phyloP scores from a whole-genome alignment of 2,329 filamentous ascomycete genomes.

The Dothiorella sarmentorum region DNA sequence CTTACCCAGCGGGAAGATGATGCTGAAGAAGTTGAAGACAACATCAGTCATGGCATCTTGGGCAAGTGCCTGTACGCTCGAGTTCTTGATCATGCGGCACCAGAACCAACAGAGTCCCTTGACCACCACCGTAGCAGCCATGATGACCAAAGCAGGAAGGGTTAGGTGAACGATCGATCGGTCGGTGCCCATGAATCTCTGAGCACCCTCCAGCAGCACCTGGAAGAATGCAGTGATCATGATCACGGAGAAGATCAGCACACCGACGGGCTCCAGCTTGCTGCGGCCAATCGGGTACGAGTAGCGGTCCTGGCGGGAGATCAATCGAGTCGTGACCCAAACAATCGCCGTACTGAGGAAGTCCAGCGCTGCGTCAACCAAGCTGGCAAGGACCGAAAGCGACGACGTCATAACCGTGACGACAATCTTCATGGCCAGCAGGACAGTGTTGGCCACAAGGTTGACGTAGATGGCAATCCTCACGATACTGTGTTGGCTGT shows the following conservation, averaged over 20 bases:
- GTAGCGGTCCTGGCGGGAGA: constrained; percentile 70
- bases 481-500: constrained; percentile 72
- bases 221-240: constrained; percentile 85
- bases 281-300: constrained; percentile 75
- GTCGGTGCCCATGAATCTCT: constrained; percentile 58
- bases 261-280: constrained; percentile 73
- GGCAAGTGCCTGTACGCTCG: constrained; percentile 75
- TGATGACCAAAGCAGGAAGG: constrained; percentile 70
- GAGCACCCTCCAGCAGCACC: constrained; percentile 67
- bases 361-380: constrained; percentile 77
- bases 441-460: constrained; percentile 69
- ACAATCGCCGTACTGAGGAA: constrained; percentile 80
- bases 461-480: constrained; percentile 87
- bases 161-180: constrained; percentile 71
- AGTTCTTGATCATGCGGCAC: constrained; percentile 83
- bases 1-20: constrained; percentile 73
- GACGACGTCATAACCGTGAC: constrained; percentile 77
- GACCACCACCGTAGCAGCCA: constrained; percentile 76
- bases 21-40: constrained; percentile 86
- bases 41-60: constrained; percentile 71
- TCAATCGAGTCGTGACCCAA: constrained; percentile 72
- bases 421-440: constrained; percentile 72
- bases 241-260: constrained; percentile 77
- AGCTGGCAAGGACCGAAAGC: constrained; percentile 73
- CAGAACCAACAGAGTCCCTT: constrained; percentile 82